These are phyloP conservation scores for Helminthosporium solani DNA, from an alignment of 2,329 filamentous ascomycete genomes.

Conservation along the genomic window DNA sequence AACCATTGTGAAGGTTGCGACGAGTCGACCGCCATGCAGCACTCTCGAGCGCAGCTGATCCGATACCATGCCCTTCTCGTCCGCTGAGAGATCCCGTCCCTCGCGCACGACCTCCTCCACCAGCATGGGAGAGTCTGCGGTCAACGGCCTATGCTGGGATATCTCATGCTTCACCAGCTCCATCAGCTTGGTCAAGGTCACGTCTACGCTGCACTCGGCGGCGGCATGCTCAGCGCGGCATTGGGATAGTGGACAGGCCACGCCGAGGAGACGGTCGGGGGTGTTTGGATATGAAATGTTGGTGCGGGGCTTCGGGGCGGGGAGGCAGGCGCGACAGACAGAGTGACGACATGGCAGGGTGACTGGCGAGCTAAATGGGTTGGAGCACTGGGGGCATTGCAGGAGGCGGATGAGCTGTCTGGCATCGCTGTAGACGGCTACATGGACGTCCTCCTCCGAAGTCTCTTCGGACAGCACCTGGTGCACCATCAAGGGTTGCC, in stretches of 20 bases:
- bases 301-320: slow-evolving; percentile 61
- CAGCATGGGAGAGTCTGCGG: slow-evolving; percentile 38
- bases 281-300: slow-evolving; percentile 77
- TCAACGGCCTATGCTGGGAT: slow-evolving; percentile 36
- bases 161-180: slow-evolving; percentile 55
- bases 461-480: slow-evolving; percentile 38
- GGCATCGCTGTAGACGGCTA: slow-evolving; percentile 57
- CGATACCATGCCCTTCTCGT: slow-evolving; percentile 34
- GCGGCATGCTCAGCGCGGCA: slow-evolving; percentile 72
- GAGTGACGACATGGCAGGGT: slow-evolving; percentile 80
- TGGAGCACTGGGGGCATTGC: slow-evolving; percentile 74
- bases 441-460: slow-evolving; percentile 27
- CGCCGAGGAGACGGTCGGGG: slow-evolving; percentile 66
- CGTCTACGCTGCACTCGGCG: slow-evolving; percentile 75
- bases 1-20: slow-evolving; percentile 67
- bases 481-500: slow-evolving; percentile 46
- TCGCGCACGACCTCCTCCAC: slow-evolving; percentile 46
- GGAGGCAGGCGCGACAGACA: slow-evolving; percentile 74
- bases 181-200: slow-evolving; percentile 72
- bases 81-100: slow-evolving; percentile 37
- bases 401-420: slow-evolving; percentile 70
- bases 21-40: slow-evolving; percentile 59
- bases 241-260: slow-evolving; percentile 68
- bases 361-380: slow-evolving; percentile 66
- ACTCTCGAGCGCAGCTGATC: slow-evolving; percentile 42